Evolutionary conservation across 2,329 filamentous ascomycete genomes (phyloP).

Genomic region (Aulographum hederae): DNA sequence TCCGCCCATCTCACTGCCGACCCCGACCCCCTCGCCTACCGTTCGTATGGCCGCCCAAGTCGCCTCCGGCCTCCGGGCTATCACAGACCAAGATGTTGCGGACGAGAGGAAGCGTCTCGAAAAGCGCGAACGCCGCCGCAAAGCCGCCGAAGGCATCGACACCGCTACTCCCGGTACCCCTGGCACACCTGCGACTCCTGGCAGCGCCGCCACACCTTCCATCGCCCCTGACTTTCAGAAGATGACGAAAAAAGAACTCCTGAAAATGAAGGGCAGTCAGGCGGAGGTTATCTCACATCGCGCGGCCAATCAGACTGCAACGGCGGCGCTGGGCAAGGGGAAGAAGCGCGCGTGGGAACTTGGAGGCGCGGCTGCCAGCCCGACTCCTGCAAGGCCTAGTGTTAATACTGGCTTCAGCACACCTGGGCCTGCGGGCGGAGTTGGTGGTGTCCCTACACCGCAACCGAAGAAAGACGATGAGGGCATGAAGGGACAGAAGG

Average conservation of each 20-base stretch:
- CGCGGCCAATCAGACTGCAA: conserved; percentile 68
- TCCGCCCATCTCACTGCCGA: conserved; percentile 24
- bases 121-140: conserved; percentile 23
- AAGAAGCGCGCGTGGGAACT: conserved; percentile 58
- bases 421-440: conserved; percentile 3
- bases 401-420: no score
- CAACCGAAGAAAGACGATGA: background rate
- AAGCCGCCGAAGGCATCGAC: conserved; percentile 8
- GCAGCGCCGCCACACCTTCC: conserved; percentile 3
- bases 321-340: conserved; percentile 51
- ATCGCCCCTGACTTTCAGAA: conserved; percentile 40
- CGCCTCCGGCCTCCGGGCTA: conserved; percentile 35
- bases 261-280: conserved; percentile 54
- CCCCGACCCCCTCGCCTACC: conserved; percentile 30
- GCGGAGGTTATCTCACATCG: conserved; percentile 64
- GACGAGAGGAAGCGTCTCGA: conserved; percentile 46
- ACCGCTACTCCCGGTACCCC: conserved; percentile 9
- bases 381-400: no score
- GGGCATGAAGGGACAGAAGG: conserved; percentile 13
- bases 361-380: conserved; percentile 9
- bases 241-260: conserved; percentile 75
- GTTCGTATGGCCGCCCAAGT: conserved; percentile 24
- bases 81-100: conserved; percentile 48
- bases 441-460: conserved; percentile 13
- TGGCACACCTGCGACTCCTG: background rate